Evolutionary conservation across 2,329 filamentous ascomycete genomes (phyloP).

Genomic region (Aspergillus tanneri): DNA sequence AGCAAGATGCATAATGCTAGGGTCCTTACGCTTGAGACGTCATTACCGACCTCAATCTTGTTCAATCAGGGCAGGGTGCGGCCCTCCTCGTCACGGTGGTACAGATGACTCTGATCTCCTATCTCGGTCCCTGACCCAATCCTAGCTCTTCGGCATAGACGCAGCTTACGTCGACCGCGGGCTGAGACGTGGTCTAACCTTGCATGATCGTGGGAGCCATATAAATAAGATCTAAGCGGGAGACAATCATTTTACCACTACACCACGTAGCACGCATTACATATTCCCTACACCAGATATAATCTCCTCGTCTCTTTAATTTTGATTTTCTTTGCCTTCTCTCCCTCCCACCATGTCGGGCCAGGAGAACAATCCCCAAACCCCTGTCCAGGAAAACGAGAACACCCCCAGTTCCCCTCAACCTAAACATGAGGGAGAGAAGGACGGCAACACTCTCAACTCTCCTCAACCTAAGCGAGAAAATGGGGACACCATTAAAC

Average conservation of each 20-base stretch:
- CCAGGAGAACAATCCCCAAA: slow-evolving; percentile 14
- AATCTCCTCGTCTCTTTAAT: slow-evolving; percentile 11
- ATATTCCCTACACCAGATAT: neutral
- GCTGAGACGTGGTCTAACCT: neutral
- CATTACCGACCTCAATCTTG: neutral
- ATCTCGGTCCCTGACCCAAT: slow-evolving; percentile 1
- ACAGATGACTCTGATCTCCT: slow-evolving; percentile 8
- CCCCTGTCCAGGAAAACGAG: slow-evolving; percentile 25
- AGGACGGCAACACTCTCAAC: slow-evolving; percentile 3
- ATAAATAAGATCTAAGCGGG: slow-evolving; percentile 6
- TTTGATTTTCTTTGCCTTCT: slow-evolving; percentile 17
- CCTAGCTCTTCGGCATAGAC: neutral
- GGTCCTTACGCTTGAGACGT: slow-evolving; percentile 7
- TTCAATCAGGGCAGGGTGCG: slow-evolving; percentile 15
- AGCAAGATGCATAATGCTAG: neutral
- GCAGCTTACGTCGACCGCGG: slow-evolving; percentile 11
- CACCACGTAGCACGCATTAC: slow-evolving; percentile 5
- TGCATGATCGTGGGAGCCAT: slow-evolving; percentile 2
- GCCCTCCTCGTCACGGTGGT: neutral
- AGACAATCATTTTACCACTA: slow-evolving; percentile 23
- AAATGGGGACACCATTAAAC: slow-evolving; percentile 20
- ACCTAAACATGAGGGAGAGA: slow-evolving; percentile 17
- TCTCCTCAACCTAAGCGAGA: slow-evolving; percentile 13
- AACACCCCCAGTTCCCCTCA: neutral
- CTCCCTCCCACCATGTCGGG: slow-evolving; percentile 31